Base-by-base conservation (phyloP, 2,329 filamentous ascomycete genomes). In the Cladosporium velox region DNA sequence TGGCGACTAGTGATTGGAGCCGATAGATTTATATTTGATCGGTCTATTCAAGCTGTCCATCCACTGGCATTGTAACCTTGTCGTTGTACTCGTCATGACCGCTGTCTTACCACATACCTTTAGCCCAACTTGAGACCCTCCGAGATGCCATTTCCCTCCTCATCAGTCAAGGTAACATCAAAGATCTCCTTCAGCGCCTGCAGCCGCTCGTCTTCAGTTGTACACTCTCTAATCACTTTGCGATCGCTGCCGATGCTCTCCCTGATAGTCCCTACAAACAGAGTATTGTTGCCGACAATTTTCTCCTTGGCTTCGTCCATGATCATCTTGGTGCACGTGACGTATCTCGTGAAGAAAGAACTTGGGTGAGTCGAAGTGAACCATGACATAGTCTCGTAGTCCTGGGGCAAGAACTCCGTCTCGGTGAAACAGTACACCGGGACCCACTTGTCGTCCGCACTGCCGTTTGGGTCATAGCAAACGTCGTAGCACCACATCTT, bases 351-450 rank as follows among this genome's bases (percentile, higher is more conserved):
- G 74, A 90, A 89, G 73, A 82, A 85, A 65, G 81, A 85, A 34
- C 75, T 74, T 26, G 78, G 76, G 65, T 77, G 79, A 54, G 80
- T 81, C 68, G 84, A 86, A 1, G 85, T 86, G 57, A 74, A 84
- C 70, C 80, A 85, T 74, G 86, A 90, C 79, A 89, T 81, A 6
- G 88, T 79, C 41, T 81, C 82, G 71, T 87, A 91, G 75, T 91
- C 89, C 52, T 79, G 76, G 4, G 82, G 83, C 38, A 86, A 74
- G 75, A 90, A 91, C 75, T 91, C 88, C 18, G 84, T 79, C 67
- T 90, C 86, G 1, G 84, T 83, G 75, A 92, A 93, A 67, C 83
- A 86, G 75, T 91, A 91, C 58, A 82, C 84, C 1, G 85, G 79
- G 26, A 83, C 79, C 86, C 89, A 93, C 21, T 75, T 70, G 72